Evolutionary conservation across 805 yeast species (phyloP), one percentile per base, ranked within the genome.

Genomic region (Yarrowia keelungensis): DNA sequence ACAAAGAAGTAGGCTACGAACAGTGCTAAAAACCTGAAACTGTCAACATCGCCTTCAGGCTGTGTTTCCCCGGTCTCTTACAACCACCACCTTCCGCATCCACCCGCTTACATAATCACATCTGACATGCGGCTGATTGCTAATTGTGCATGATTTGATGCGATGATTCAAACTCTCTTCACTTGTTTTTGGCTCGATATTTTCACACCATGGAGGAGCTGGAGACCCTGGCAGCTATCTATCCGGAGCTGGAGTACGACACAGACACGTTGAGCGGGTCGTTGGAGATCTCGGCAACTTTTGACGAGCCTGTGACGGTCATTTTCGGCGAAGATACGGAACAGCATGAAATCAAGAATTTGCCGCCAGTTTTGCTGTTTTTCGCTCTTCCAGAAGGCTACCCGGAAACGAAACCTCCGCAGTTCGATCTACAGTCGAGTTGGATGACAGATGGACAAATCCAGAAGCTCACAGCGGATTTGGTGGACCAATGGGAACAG

Each of bases 221-320:
- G 51, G 65, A 59, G 65, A 59, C 65, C 2, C 65, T 59, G n/a
- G 51, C 65, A 4, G 65, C 65, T 8, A 59, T 59, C n/a, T 59
- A 59, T 19, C 65, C 65, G 5, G 65, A 59, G 35, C 42, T 59
- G 42, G 65, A 59, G 19, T 59, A 59, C 14, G 50, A 42, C 22
- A 12, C 36, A 4, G 65, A 32, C 35, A 59, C 65, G 5, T 51
- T 59, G 35, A 43, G 51, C 16, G 65, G 65, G 2, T 59, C 65
- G 16, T 12, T 59, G 32, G 51, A 59, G 42, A 59, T 59, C 12
- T 1, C 12, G 1, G 65, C 16, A 14, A 10, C 51, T 12, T 59
- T 43, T n/a, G 51, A 43, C 39, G 42, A 43, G 8, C 50, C 65
- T 1, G 12, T 43, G 5, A 15, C 16, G 19, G 65, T 59, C 42